These are phyloP conservation scores for Termitomyces sp. DNA, from an alignment of 768 basidiomycete species.

Conservation along the genomic window DNA sequence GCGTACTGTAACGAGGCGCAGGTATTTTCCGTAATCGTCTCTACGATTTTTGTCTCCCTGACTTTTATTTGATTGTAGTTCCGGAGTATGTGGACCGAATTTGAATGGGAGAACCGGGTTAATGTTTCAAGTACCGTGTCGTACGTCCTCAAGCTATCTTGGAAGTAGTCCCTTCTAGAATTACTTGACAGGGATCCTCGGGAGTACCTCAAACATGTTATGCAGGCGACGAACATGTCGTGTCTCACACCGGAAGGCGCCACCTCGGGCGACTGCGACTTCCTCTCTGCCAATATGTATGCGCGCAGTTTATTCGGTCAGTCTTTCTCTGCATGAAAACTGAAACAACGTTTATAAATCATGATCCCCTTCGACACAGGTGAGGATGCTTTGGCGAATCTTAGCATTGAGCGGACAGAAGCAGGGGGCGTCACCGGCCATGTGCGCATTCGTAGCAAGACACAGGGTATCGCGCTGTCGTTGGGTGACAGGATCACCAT, in stretches of 20 bases:
- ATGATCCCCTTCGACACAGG: conserved; percentile 39
- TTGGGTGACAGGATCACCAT: conserved; percentile 87
- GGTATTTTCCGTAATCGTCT: conserved; percentile 37
- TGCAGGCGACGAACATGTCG: conserved; percentile 97
- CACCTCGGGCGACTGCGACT: conserved; percentile 93
- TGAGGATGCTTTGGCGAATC: conserved; percentile 94
- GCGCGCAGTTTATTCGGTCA: conserved; percentile 89
- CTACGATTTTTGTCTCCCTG: not conserved
- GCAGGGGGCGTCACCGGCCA: conserved; percentile 83
- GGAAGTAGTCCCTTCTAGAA: not conserved
- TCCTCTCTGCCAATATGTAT: conserved; percentile 96
- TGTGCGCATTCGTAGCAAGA: conserved; percentile 95
- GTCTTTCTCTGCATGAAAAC: conserved; percentile 22
- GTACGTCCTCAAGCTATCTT: conserved; percentile 41
- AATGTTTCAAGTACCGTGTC: conserved; percentile 84
- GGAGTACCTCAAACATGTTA: conserved; percentile 89
- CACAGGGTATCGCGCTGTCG: conserved; percentile 94
- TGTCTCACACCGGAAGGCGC: conserved; percentile 96
- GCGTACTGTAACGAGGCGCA: conserved; percentile 94
- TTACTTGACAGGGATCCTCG: conserved; percentile 63
- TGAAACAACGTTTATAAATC: not conserved
- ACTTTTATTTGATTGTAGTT: conserved; percentile 47
- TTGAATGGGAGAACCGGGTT: conserved; percentile 99
- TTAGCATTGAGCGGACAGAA: conserved; percentile 87
- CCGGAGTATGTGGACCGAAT: conserved; percentile 99